Conservation (phyloP, 1,139 yeast genomes). For the Wickerhamomyces sp. region DNA sequence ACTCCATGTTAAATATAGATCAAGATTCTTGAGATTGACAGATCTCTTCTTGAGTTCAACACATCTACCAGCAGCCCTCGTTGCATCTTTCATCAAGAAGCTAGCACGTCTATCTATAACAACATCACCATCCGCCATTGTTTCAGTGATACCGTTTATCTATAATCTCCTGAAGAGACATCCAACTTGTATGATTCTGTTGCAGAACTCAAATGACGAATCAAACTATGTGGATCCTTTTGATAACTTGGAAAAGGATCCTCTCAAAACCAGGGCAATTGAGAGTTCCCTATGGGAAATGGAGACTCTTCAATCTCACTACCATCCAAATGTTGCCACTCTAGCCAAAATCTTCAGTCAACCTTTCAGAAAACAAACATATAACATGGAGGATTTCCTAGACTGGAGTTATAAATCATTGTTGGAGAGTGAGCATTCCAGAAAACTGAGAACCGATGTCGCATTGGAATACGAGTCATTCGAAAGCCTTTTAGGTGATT, state of each 20-base stretch:
- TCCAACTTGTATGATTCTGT: slow-evolving; percentile 88
- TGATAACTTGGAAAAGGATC: slow-evolving; percentile 59
- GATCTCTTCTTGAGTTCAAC: slow-evolving; percentile 85
- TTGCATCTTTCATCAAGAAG: slow-evolving; percentile 86
- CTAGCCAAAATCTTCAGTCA: slow-evolving; percentile 83
- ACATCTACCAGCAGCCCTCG: slow-evolving; percentile 75
- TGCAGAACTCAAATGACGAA: slow-evolving; percentile 46
- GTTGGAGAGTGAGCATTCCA: slow-evolving; percentile 66
- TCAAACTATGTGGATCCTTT: slow-evolving; percentile 59
- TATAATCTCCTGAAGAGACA: slow-evolving; percentile 86
- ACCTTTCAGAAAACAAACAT: slow-evolving; percentile 82
- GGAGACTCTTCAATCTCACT: slow-evolving; percentile 76
- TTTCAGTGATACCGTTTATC: slow-evolving; percentile 82
- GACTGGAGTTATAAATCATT: slow-evolving; percentile 84
- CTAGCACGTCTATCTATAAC: slow-evolving; percentile 68
- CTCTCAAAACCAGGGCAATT: slow-evolving; percentile 73
- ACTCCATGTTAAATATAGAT: slow-evolving; percentile 72
- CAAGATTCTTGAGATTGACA: slow-evolving; percentile 82
- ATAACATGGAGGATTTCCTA: slow-evolving; percentile 88
- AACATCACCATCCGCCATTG: slow-evolving; percentile 90
- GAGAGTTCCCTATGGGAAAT: slow-evolving; percentile 91
- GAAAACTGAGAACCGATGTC: slow-evolving; percentile 65
- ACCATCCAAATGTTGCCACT: slow-evolving; percentile 93
- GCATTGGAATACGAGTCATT: slow-evolving; percentile 69
- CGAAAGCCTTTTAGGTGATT: slow-evolving; percentile 22